A percentile compares a stretch with the other conserved stretches of the same genome.
Evolutionary conservation across 805 yeast species (phyloP).

Genomic region (Saitoella complicata): DNA sequence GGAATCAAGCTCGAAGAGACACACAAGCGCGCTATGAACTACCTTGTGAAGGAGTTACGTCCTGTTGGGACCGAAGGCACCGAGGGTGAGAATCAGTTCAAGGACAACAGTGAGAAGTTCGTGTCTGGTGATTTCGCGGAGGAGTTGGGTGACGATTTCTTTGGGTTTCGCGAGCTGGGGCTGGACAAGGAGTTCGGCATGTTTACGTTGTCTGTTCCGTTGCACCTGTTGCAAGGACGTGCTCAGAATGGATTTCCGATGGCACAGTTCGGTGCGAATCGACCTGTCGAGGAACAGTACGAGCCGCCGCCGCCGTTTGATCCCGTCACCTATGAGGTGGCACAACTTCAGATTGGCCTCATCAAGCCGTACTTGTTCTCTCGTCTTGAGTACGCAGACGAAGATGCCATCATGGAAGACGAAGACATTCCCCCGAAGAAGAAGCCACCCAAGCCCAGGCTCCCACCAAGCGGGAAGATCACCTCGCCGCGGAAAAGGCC

Average conservation of each 20-base stretch:
- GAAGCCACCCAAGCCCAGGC: conserved; percentile 54
- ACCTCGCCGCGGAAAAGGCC: conserved; percentile 19
- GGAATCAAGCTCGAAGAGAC: conserved; percentile 54
- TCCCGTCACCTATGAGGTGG: conserved; percentile 35
- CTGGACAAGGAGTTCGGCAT: conserved; percentile 82
- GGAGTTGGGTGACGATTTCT: conserved; percentile 92
- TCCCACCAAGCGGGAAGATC: conserved; percentile 86
- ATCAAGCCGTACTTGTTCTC: conserved; percentile 36
- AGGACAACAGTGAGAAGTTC: conserved; percentile 85
- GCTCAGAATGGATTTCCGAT: not conserved
- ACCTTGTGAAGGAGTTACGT: conserved; percentile 64
- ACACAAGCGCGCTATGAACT: conserved; percentile 45
- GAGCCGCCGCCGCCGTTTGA: conserved; percentile 37
- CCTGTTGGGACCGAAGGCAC: conserved; percentile 48
- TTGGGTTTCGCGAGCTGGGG: conserved; percentile 90
- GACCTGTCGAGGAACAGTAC: conserved; percentile 39
- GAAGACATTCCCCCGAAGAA: conserved; percentile 72
- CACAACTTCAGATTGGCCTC: conserved; percentile 39
- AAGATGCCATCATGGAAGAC: conserved; percentile 41
- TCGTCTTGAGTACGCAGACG: conserved; percentile 15
- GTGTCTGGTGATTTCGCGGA: conserved; percentile 86
- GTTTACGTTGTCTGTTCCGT: conserved; percentile 70
- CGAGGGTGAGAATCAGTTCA: conserved; percentile 64
- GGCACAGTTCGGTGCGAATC: not conserved
- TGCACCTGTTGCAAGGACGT: conserved; percentile 63